phyloP scores from a whole-genome alignment of 176 grass and related monocot species.

The Aegilops umbellulata region DNA sequence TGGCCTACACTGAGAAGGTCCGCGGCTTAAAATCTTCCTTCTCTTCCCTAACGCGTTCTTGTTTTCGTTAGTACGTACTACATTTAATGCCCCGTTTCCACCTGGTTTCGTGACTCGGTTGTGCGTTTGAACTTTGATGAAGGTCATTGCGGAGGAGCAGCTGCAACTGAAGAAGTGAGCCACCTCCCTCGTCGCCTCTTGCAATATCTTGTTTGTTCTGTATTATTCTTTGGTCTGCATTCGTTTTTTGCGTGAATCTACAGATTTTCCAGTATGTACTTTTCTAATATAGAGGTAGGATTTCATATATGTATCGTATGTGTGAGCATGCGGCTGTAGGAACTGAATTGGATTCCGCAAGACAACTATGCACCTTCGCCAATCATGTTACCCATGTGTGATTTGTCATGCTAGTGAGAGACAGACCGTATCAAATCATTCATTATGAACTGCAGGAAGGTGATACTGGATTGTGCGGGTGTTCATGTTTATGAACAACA shows the following conservation, averaged over 20 bases:
- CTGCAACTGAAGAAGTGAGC: constrained; percentile 90
- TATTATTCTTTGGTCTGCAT: constrained; percentile 19
- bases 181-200: not conserved
- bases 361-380: not conserved
- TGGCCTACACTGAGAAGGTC: constrained; percentile 98
- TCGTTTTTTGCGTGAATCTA: not conserved
- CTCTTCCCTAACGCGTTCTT: not conserved
- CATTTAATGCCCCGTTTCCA: not conserved
- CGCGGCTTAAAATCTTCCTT: not conserved
- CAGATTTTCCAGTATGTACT: not conserved
- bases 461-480: not conserved
- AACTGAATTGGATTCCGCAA: not conserved
- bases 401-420: not conserved
- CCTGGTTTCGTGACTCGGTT: constrained; percentile 21
- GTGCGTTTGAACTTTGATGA: constrained; percentile 6
- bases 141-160: constrained; percentile 86
- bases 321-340: not conserved
- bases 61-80: not conserved
- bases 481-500: not conserved
- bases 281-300: constrained; percentile 5
- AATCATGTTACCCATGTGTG: not conserved
- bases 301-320: not conserved
- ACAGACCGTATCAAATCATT: not conserved
- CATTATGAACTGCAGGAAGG: not conserved
- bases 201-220: not conserved